Conservation (phyloP, 805 yeast species). For the Saturnispora saitoi region DNA sequence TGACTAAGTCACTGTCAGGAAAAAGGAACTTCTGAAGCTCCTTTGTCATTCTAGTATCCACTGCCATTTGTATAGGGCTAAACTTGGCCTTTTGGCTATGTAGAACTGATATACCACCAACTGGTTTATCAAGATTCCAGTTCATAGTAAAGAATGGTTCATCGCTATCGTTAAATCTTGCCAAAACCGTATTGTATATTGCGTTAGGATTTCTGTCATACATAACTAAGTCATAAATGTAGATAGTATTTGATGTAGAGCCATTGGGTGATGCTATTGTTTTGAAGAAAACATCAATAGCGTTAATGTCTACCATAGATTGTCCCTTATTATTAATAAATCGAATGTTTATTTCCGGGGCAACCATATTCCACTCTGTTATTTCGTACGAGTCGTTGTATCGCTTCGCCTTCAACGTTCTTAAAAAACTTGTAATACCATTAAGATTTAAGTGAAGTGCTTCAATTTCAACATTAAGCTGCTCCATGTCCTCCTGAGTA, state of each 20-base stretch:
- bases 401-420: conserved; percentile 22
- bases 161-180: conserved; percentile 22
- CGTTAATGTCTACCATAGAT: conserved; percentile 68
- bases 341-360: conserved; percentile 67
- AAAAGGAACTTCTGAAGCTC: conserved; percentile 33
- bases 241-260: conserved; percentile 54
- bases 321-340: conserved; percentile 49
- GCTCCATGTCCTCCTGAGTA: conserved; percentile 7
- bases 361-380: conserved; percentile 49
- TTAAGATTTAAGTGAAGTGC: conserved; percentile 19
- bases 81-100: conserved; percentile 40
- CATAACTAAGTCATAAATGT: conserved; percentile 61
- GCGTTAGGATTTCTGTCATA: conserved; percentile 54
- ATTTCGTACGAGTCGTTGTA: conserved; percentile 30
- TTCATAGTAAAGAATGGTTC: conserved; percentile 32
- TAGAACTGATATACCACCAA: conserved; percentile 57
- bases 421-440: conserved; percentile 23
- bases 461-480: conserved; percentile 24
- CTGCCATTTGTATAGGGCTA: conserved; percentile 47
- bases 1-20: conserved; percentile 15
- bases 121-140: conserved; percentile 51
- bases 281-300: conserved; percentile 52
- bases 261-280: conserved; percentile 61
- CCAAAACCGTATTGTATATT: conserved; percentile 60
- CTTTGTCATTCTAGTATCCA: conserved; percentile 48